phyloP scores from a whole-genome alignment of 306 rosid genomes.

The Fagus crenata region DNA sequence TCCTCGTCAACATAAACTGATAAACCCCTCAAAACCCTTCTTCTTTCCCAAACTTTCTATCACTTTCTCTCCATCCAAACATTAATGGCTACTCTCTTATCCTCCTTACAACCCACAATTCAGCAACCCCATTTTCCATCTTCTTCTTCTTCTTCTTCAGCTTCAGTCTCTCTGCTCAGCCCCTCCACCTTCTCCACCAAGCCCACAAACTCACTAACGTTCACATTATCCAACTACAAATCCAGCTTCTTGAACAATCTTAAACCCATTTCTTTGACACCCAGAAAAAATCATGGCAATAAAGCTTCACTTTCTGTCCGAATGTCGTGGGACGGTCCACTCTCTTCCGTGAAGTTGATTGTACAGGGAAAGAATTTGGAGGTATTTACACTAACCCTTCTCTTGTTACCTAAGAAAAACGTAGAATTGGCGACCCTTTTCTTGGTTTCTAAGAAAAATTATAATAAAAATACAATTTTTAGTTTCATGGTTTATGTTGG shows the following conservation, averaged over 20 bases:
- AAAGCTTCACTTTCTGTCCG: slow-evolving; percentile 24
- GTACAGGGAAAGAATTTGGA: slow-evolving; percentile 79
- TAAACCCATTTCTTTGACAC: slow-evolving; percentile 32
- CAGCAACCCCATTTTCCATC: slow-evolving; percentile 10
- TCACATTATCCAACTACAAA: slow-evolving; percentile 18
- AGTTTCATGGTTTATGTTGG: neutral
- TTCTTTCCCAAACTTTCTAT: neutral
- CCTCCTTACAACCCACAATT: slow-evolving; percentile 38
- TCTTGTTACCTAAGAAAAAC: neutral
- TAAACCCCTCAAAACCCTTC: neutral
- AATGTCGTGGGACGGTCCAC: slow-evolving; percentile 66
- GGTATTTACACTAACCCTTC: slow-evolving; percentile 34
- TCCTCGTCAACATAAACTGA: neutral
- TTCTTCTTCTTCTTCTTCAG: slow-evolving; percentile 11
- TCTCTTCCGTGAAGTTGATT: slow-evolving; percentile 83
- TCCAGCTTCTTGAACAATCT: slow-evolving; percentile 40
- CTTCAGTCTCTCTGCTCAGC: slow-evolving; percentile 30
- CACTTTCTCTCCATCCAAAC: slow-evolving; percentile 19
- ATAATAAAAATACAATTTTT: neutral
- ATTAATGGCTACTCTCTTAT: slow-evolving; percentile 38
- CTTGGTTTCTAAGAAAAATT: neutral
- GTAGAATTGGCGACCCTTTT: neutral
- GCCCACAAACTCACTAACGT: slow-evolving; percentile 13
- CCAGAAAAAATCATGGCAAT: slow-evolving; percentile 21
- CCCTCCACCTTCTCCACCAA: slow-evolving; percentile 25